Conservation (phyloP, 257 asterid genomes). For the Salvia splendens region DNA sequence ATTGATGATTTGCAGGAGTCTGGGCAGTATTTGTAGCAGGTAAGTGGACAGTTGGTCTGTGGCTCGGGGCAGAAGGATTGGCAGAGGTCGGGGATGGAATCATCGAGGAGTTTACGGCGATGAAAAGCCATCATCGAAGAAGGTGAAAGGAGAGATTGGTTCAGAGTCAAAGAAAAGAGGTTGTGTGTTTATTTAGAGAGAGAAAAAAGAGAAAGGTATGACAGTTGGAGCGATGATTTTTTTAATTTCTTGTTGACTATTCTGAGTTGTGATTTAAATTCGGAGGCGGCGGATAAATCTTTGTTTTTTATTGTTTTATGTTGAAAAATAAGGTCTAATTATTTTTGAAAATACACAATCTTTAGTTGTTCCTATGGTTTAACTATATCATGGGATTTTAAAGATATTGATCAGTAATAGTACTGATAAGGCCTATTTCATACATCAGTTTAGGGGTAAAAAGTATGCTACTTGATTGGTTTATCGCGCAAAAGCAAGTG, state of each 20-base stretch:
- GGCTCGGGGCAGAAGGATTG: conserved; percentile 20
- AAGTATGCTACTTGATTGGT: too few relatives aligned
- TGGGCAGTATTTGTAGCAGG: conserved; percentile 36
- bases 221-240: conserved; percentile 32
- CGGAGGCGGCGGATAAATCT: conserved; percentile 31
- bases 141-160: conserved; percentile 2
- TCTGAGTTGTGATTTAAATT: conserved; percentile 23
- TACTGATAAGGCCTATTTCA: too few relatives aligned
- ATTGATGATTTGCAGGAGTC: conserved; percentile 18
- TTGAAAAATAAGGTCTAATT: too few relatives aligned
- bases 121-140: conserved; percentile 44
- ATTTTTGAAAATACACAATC: too few relatives aligned
- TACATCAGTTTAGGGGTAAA: too few relatives aligned
- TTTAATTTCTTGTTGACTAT: conserved; percentile 34
- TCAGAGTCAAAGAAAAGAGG: not conserved
- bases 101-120: conserved; percentile 41
- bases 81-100: conserved; percentile 30
- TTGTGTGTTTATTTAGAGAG: not conserved
- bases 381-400: too few relatives aligned
- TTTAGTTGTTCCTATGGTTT: too few relatives aligned
- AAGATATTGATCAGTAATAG: too few relatives aligned
- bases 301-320: too few relatives aligned
- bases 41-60: conserved; percentile 27
- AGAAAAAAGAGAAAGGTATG: conserved; percentile 16
- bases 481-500: too few relatives aligned